Percentiles rank a stretch among this genome's conserved stretches.
Conservation (phyloP, 2,329 filamentous ascomycete species). For the Verticillium zaregamsianum region DNA sequence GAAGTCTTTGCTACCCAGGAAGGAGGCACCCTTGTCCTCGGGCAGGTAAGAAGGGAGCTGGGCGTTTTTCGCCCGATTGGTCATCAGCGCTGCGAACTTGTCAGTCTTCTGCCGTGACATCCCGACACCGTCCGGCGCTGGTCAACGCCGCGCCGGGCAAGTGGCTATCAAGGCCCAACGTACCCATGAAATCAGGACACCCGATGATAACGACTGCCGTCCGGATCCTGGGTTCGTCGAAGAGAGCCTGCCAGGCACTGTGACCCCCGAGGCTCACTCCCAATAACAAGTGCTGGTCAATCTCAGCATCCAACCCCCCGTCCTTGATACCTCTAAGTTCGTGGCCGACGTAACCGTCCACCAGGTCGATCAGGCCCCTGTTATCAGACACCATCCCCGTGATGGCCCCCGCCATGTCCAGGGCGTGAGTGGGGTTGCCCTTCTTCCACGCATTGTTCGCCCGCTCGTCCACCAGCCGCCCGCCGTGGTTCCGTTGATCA, state of each 20-base stretch:
- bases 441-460: constrained; percentile 76
- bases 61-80: constrained; percentile 69
- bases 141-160: background rate
- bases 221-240: constrained; percentile 74
- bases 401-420: constrained; percentile 85
- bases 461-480: constrained; percentile 58
- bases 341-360: constrained; percentile 71
- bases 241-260: constrained; percentile 76
- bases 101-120: background rate
- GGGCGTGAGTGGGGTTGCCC: constrained; percentile 77
- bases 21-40: constrained; percentile 52
- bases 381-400: constrained; percentile 72
- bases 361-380: constrained; percentile 68
- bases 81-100: constrained; percentile 55
- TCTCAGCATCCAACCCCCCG: constrained; percentile 20
- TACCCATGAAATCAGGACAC: constrained; percentile 80
- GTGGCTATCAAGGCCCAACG: background rate
- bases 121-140: background rate
- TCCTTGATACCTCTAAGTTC: constrained; percentile 24
- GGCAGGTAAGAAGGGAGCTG: constrained; percentile 59
- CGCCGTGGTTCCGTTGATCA: constrained; percentile 91
- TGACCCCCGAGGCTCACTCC: constrained; percentile 88
- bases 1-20: constrained; percentile 76
- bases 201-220: constrained; percentile 79
- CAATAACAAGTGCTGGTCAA: constrained; percentile 67